Conservation (phyloP, 2,329 filamentous ascomycete species). For the Lachnum nothofagi region DNA sequence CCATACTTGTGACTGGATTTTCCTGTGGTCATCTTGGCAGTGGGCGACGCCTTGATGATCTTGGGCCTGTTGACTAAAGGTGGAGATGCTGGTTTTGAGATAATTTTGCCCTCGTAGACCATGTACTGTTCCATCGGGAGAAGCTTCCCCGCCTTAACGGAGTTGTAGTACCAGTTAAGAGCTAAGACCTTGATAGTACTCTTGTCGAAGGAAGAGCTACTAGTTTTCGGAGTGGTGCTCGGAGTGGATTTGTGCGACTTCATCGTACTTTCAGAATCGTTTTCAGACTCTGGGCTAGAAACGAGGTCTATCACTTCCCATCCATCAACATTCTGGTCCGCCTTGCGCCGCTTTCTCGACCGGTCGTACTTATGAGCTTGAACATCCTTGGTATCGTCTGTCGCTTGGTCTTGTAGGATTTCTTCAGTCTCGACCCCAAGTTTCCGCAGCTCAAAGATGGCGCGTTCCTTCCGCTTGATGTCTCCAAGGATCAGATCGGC, state of each 20-base stretch:
- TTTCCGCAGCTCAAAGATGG: too few relatives aligned
- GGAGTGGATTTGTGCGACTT: slow-evolving; percentile 5
- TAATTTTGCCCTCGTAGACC: slow-evolving; percentile 46
- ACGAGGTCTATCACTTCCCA: slow-evolving; percentile 22
- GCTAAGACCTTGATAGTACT: slow-evolving; percentile 52
- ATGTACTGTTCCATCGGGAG: slow-evolving; percentile 48
- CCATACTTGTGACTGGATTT: slow-evolving; percentile 22
- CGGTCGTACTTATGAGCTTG: slow-evolving; percentile 29
- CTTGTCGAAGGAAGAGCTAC: background rate
- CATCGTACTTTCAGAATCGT: slow-evolving; percentile 30
- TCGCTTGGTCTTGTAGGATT: too few relatives aligned
- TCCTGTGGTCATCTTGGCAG: slow-evolving; percentile 20
- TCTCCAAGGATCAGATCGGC: slow-evolving; percentile 72
- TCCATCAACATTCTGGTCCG: slow-evolving; percentile 15
- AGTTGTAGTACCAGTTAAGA: slow-evolving; percentile 54
- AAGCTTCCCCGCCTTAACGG: slow-evolving; percentile 39
- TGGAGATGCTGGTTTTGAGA: slow-evolving; percentile 2
- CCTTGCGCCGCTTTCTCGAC: slow-evolving; percentile 34
- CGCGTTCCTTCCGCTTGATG: slow-evolving; percentile 37
- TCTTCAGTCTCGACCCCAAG: too few relatives aligned
- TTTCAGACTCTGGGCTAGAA: slow-evolving; percentile 36
- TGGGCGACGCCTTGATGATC: slow-evolving; percentile 5
- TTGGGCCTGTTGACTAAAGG: background rate
- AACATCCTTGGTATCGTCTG: too few relatives aligned
- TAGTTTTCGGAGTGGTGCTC: background rate